These are phyloP conservation scores for Aspergillus awamori DNA, from an alignment of 2,329 filamentous ascomycete species.

Conservation along the genomic window DNA sequence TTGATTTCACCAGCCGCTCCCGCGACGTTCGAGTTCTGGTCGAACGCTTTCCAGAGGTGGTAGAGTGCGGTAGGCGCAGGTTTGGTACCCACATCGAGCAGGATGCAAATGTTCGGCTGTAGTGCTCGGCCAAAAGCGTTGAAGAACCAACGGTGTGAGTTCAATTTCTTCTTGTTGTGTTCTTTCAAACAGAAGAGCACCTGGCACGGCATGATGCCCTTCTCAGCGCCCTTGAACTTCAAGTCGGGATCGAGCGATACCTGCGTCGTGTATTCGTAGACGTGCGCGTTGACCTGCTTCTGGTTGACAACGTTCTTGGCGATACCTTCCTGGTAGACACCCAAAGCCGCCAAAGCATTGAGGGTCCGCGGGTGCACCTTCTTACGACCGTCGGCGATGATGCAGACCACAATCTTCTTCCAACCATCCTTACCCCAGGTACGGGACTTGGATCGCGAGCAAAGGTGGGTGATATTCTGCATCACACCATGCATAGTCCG, in stretches of 20 bases:
- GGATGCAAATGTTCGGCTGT: conserved; percentile 93
- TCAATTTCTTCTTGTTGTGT: conserved; percentile 95
- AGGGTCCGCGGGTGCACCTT: conserved; percentile 92
- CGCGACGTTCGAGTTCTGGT: conserved; percentile 95
- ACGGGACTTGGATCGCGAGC: conserved; percentile 83
- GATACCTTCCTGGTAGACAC: conserved; percentile 96
- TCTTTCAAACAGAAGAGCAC: conserved; percentile 99
- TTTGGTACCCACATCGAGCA: conserved; percentile 94
- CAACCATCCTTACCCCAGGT: conserved; percentile 97
- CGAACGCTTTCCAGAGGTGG: conserved; percentile 98
- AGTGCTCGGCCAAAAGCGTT: conserved; percentile 93
- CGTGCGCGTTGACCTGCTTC: conserved; percentile 90
- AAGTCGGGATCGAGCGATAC: conserved; percentile 93
- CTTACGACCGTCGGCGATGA: conserved; percentile 91
- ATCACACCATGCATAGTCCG: conserved; percentile 98
- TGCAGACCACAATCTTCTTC: conserved; percentile 98
- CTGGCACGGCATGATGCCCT: conserved; percentile 96
- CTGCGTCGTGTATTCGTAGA: conserved; percentile 98
- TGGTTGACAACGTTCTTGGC: conserved; percentile 98
- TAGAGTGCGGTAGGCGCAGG: conserved; percentile 90
- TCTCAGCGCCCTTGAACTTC: conserved; percentile 98
- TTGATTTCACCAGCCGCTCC: conserved; percentile 98
- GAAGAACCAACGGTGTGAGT: conserved; percentile 99
- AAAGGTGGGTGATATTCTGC: conserved; percentile 97
- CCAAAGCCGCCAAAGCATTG: conserved; percentile 93